Percentiles rank a stretch among this genome's conserved stretches.
These are phyloP conservation scores for Paratinospora sagittata DNA, from an alignment of 164 flowering plant species.

Conservation along the genomic window DNA sequence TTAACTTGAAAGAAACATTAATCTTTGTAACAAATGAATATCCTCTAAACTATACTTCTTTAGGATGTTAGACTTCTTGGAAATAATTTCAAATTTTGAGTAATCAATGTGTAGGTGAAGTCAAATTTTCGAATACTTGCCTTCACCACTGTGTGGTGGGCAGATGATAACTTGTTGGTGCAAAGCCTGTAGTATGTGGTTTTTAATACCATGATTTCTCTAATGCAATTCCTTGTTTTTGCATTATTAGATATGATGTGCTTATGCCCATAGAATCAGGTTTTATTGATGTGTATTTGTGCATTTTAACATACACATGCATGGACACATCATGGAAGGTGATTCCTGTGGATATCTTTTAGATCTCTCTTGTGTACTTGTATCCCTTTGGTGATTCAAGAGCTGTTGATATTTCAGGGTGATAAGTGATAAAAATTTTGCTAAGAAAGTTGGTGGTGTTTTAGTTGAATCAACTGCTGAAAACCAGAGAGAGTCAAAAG, in stretches of 20 bases:
- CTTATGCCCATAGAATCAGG: neutral
- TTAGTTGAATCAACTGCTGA: conserved; percentile 53
- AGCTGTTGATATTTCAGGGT: conserved; percentile 38
- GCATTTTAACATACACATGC: neutral
- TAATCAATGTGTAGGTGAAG: too few species aligned
- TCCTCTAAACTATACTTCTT: too few species aligned
- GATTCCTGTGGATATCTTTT: neutral
- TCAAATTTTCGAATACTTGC: too few species aligned
- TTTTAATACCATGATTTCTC: too few species aligned
- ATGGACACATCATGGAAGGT: neutral
- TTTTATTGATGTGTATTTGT: neutral
- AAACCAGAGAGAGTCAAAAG: conserved; percentile 29
- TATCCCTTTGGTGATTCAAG: neutral
- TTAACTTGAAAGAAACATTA: too few species aligned
- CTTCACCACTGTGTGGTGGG: too few species aligned
- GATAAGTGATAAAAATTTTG: conserved; percentile 45
- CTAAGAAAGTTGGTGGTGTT: conserved; percentile 66
- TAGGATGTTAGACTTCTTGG: too few species aligned
- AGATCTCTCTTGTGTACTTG: neutral
- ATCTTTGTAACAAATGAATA: too few species aligned
- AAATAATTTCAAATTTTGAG: too few species aligned
- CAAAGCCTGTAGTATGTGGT: too few species aligned
- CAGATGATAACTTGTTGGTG: too few species aligned
- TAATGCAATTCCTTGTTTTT: too few species aligned
- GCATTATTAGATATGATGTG: neutral